phyloP scores from a whole-genome alignment of 352 stramenopile genomes.

The Phytophthora sojae region DNA sequence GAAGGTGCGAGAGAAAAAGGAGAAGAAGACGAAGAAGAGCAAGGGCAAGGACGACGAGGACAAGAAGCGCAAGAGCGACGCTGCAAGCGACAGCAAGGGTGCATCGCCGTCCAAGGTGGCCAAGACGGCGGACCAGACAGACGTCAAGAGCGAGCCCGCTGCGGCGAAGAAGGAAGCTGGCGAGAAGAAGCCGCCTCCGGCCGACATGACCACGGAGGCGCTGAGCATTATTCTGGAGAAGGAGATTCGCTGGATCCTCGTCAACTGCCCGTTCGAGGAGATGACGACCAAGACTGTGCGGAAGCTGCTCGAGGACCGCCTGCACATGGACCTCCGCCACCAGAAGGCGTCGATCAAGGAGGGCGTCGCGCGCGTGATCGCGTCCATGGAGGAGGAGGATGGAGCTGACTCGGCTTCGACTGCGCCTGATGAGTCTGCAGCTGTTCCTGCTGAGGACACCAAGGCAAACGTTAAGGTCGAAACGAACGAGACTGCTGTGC shows the following conservation, averaged over 20 bases:
- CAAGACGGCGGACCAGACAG: slow-evolving; percentile 45
- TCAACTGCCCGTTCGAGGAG: slow-evolving; percentile 81
- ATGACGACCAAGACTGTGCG: slow-evolving; percentile 87
- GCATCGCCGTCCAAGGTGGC: slow-evolving; percentile 46
- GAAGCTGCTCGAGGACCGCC: slow-evolving; percentile 73
- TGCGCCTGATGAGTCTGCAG: slow-evolving; percentile 18
- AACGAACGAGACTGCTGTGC: slow-evolving; percentile 9
- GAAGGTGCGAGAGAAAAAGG: slow-evolving; percentile 32
- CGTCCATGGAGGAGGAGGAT: slow-evolving; percentile 72
- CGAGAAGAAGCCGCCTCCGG: slow-evolving; percentile 37
- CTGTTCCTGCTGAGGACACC: slow-evolving; percentile 15
- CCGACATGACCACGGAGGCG: slow-evolving; percentile 45
- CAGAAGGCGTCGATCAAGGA: slow-evolving; percentile 83
- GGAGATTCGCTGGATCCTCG: slow-evolving; percentile 83
- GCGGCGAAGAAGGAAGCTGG: slow-evolving; percentile 7
- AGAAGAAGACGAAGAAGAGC: slow-evolving; percentile 42
- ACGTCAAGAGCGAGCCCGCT: slow-evolving; percentile 48
- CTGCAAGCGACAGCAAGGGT: slow-evolving; percentile 28
- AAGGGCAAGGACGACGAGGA: slow-evolving; percentile 42
- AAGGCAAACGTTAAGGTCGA: slow-evolving; percentile 30
- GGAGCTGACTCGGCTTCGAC: slow-evolving; percentile 29
- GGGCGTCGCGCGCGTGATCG: slow-evolving; percentile 78
- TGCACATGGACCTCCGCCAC: slow-evolving; percentile 75
- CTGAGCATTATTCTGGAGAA: slow-evolving; percentile 71
- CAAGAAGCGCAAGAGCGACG: slow-evolving; percentile 49